Evolutionary conservation across 2,329 filamentous ascomycete species (phyloP), one percentile per base, ranked within the genome.

Genomic region (Fusarium nisikadoi): DNA sequence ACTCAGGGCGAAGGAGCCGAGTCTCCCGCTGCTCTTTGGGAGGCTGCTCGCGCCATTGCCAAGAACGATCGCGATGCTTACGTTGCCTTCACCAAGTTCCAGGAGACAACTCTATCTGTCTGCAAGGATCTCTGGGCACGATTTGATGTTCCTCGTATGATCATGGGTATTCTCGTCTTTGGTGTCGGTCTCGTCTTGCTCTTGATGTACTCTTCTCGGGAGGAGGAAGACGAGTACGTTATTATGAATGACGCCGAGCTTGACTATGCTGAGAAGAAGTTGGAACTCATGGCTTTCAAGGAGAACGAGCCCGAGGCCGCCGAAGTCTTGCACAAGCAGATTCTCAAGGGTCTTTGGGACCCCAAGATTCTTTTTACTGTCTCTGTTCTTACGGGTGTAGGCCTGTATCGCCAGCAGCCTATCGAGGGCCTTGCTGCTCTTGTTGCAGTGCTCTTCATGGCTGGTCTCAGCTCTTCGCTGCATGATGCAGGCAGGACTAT

Each of bases 91-190:
- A 84, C 87, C 20, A 85, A 86, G 16, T 98, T 97, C 79, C 94
- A 98, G 79, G 85, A 86, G 35, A 90, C 93, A 78, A 97, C 93
- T 2, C 85, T 99, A 47, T 86, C 86, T 33, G 87, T 95, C 17
- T 98, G 94, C 84, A 93, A 94, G 79, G 88, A 87, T 42, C 84
- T 98, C 20, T 99, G 96, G 96, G 94, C 96, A 27, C 90, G 93
- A 39, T 99, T 99, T 75, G 94, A 99, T 80, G 86, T 97, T 25
- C 87, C 90, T 5, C 93, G 92, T 79, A 99, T 99, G 94, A 78
- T 92, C 19, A 86, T 92, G 70, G 96, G 96, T 50, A 90, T 98
- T 41, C 79, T 81, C 1, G 88, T 97, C 58, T 88, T 97, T 69
- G 86, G 89, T 6, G 83, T 89, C 29, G 91, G 93, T 6, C 87